Percentiles rank a stretch among this genome's conserved stretches.
These are phyloP conservation scores for Chalaropsis ovoidea DNA, from an alignment of 2,329 filamentous ascomycete species.

Conservation along the genomic window DNA sequence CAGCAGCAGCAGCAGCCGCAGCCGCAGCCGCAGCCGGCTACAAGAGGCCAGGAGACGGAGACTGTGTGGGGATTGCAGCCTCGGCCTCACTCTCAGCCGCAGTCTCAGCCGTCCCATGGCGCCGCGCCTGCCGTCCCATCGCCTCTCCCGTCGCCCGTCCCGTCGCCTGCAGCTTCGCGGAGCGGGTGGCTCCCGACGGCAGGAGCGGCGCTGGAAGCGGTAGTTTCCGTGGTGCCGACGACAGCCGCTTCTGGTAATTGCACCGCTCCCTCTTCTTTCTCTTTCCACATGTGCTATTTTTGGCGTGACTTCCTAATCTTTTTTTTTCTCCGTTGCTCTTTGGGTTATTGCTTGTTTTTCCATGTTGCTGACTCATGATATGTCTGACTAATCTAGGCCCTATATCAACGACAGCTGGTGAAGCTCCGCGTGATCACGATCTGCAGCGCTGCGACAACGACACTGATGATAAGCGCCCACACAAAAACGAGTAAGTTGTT, in stretches of 20 bases:
- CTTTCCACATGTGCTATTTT: not conserved
- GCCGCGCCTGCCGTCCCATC: not conserved
- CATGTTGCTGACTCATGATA: not conserved
- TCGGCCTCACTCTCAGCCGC: not conserved
- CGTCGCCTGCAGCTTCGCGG: not conserved
- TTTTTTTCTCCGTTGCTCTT: not conserved
- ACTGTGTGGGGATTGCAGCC: not conserved
- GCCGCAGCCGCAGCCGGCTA: too few species aligned
- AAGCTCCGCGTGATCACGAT: too few species aligned
- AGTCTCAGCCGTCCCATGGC: too few species aligned
- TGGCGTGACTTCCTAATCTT: not conserved
- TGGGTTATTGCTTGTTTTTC: not conserved
- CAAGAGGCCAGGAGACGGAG: too few species aligned
- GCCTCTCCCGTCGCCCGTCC: not conserved
- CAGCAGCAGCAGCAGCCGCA: not conserved
- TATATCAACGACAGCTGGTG: not conserved
- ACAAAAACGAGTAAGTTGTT: not conserved
- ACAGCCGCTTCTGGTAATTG: conserved; percentile 1
- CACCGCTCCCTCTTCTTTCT: not conserved
- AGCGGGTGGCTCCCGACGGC: not conserved
- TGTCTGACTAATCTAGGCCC: not conserved
- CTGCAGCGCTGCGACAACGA: not conserved
- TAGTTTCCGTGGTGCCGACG: not conserved
- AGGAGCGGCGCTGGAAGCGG: not conserved
- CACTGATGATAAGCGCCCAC: not conserved